These are phyloP conservation scores for Psidium guajava DNA, from an alignment of 345 rosid species.

Conservation along the genomic window DNA sequence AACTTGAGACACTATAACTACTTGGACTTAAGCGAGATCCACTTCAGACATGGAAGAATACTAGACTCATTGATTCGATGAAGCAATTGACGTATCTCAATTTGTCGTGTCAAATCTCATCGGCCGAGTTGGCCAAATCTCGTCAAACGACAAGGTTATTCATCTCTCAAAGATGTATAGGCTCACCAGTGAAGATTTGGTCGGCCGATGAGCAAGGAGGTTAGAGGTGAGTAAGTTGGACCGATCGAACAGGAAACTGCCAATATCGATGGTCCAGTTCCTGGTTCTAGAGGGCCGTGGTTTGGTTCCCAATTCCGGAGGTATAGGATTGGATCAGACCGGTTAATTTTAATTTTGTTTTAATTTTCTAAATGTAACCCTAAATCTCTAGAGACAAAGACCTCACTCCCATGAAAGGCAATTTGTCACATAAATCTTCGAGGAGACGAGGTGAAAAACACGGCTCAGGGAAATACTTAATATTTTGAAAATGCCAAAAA, in stretches of 20 bases:
- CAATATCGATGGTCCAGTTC: no score
- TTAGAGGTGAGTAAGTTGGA: no score
- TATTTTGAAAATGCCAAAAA: no score
- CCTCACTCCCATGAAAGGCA: not conserved
- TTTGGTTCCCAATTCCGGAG: no score
- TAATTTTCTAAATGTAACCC: no score
- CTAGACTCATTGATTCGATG: not conserved
- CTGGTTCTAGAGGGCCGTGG: no score
- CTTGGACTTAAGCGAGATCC: not conserved
- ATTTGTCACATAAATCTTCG: not conserved
- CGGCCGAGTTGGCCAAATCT: rapidly evolving
- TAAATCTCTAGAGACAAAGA: not conserved
- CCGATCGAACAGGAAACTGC: no score
- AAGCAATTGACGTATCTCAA: not conserved
- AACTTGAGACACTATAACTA: not conserved
- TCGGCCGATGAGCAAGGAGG: not conserved
- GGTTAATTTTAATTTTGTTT: no score
- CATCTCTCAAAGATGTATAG: not conserved
- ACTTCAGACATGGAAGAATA: not conserved
- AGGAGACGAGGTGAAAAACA: not conserved
- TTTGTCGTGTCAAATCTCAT: not conserved
- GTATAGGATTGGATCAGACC: no score
- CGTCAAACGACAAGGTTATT: not conserved
- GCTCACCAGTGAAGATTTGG: not conserved
- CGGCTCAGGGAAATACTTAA: no score